A percentile compares a stretch with the other conserved stretches of the same genome.
These are phyloP conservation scores for Malus asiatica DNA, from an alignment of 306 rosid genomes.

Conservation along the genomic window DNA sequence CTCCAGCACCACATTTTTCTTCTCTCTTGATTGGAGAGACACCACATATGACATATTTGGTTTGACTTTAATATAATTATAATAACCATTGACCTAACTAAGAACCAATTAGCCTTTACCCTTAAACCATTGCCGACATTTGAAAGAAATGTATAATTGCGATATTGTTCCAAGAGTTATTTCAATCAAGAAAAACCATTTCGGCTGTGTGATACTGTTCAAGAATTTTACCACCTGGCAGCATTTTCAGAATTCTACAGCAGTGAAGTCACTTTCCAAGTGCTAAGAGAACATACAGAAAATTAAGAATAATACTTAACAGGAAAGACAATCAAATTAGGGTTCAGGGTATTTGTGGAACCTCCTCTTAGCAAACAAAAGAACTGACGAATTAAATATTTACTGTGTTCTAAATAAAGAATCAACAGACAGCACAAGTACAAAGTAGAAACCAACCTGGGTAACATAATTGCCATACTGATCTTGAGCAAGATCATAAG, in stretches of 20 bases:
- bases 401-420: not conserved
- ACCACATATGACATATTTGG: not conserved
- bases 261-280: not conserved
- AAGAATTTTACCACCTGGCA: not conserved
- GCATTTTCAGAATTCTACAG: not conserved
- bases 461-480: constrained; percentile 74
- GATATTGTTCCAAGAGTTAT: not conserved
- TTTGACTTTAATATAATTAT: too few relatives aligned
- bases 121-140: not conserved
- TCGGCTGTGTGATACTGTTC: not conserved
- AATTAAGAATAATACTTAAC: not conserved
- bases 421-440: not conserved
- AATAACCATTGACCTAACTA: too few relatives aligned
- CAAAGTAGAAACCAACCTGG: constrained; percentile 38
- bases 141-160: not conserved
- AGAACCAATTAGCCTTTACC: not conserved
- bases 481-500: constrained; percentile 50
- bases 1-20: not conserved
- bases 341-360: not conserved
- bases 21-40: not conserved
- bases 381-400: not conserved
- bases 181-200: not conserved
- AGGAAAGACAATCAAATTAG: not conserved
- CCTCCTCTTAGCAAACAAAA: not conserved
- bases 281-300: not conserved